Evolutionary conservation across 192 early-diverging fungal genomes (phyloP).

Genomic region (Entomortierella beljakovae): DNA sequence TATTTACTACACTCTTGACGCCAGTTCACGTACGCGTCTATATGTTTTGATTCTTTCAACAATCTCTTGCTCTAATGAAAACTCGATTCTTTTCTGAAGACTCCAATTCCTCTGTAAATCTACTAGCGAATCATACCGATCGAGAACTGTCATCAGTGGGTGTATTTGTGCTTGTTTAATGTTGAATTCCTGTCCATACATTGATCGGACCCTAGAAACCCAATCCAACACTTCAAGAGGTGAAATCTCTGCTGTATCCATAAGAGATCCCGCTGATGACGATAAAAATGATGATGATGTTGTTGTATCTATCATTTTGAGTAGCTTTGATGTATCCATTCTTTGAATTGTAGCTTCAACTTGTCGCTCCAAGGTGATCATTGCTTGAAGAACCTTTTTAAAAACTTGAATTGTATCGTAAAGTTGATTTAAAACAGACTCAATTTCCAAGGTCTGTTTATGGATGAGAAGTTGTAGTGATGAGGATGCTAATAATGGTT

Average conservation of each 20-base stretch:
- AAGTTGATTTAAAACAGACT: conserved; percentile 28
- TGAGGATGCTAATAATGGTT: conserved; percentile 15
- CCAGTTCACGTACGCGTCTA: conserved; percentile 44
- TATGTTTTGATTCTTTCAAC: conserved; percentile 50
- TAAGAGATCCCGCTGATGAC: conserved; percentile 4
- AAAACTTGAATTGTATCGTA: conserved; percentile 38
- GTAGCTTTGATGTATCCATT: conserved; percentile 29
- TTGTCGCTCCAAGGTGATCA: conserved; percentile 36
- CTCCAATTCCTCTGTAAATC: conserved; percentile 44
- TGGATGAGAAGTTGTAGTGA: conserved; percentile 31
- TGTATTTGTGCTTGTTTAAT: conserved; percentile 44
- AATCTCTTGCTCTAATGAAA: conserved; percentile 49
- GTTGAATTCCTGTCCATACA: conserved; percentile 42
- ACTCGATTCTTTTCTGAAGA: conserved; percentile 37
- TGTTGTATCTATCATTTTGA: neutral
- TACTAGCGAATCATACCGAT: conserved; percentile 29
- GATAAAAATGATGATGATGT: neutral
- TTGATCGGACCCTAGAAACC: conserved; percentile 37
- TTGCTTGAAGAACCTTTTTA: conserved; percentile 23
- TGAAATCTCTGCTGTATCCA: conserved; percentile 46
- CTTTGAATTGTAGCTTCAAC: conserved; percentile 25
- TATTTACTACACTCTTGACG: conserved; percentile 15
- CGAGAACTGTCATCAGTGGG: conserved; percentile 22
- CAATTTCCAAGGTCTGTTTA: conserved; percentile 42
- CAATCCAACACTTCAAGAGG: conserved; percentile 47